phyloP scores from a whole-genome alignment of 2,329 filamentous ascomycete species.

The Ophiostoma populinum region DNA sequence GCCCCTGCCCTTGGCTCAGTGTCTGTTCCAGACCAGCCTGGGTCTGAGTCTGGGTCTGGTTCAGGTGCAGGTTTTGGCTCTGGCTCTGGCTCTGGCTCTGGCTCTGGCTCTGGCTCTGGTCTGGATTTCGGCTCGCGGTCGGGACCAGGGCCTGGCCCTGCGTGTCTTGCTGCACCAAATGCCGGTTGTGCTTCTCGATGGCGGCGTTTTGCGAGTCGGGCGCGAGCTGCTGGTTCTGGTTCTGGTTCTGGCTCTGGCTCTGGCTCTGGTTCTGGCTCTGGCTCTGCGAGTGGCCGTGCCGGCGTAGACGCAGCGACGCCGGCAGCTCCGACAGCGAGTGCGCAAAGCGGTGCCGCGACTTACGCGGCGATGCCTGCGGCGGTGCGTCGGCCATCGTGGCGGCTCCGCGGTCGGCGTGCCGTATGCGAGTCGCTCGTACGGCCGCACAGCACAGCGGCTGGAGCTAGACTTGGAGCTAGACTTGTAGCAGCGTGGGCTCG shows the following conservation, averaged over 20 bases:
- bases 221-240: constrained; percentile 22
- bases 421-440: too few relatives aligned
- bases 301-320: constrained; percentile 25
- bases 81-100: constrained; percentile 7
- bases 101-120: neutral
- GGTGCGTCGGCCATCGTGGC: too few relatives aligned
- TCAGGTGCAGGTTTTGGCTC: constrained; percentile 21
- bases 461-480: too few relatives aligned
- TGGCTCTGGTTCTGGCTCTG: neutral
- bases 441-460: too few relatives aligned
- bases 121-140: too few relatives aligned
- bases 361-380: constrained; percentile 16
- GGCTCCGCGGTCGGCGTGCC: too few relatives aligned
- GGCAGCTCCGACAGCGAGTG: constrained; percentile 38
- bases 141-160: too few relatives aligned
- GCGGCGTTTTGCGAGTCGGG: too few relatives aligned
- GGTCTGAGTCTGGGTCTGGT: constrained; percentile 13
- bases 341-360: constrained; percentile 33
- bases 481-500: too few relatives aligned
- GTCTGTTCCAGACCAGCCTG: neutral
- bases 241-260: constrained; percentile 15
- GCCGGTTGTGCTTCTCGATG: too few relatives aligned
- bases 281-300: constrained; percentile 10
- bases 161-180: neutral
- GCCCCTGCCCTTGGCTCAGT: neutral